Base-by-base conservation (phyloP, 306 rosid genomes). In the Cicer yamashitae region DNA sequence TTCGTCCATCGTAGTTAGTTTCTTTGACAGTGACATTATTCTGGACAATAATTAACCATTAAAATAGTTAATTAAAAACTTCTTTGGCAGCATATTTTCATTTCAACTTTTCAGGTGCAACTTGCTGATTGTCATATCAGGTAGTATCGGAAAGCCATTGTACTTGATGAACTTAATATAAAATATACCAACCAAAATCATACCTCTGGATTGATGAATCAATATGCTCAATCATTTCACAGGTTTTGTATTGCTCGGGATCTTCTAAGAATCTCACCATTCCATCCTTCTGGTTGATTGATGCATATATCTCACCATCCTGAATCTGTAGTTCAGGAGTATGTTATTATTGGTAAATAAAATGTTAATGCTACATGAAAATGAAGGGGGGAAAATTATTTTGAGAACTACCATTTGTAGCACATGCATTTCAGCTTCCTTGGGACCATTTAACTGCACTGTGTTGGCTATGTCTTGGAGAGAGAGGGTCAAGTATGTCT, bases 221-320 rank as follows among this genome's bases (percentile, higher is more conserved):
- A 53, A 93, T 84, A 40, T 70, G 82, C 75, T 90, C 92, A 72
- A 90, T 87, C 96, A 93, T 89, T 79, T 83, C 84, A 78, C 94
- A 90, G 10, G 90, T 69, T 81, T 89, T 93, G 80, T 90, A 88
- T 72, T 93, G 91, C 60, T 93, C 96, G 54, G 93, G 86, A 84
- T 93, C 96, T 91, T 93, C 98, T 13, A 91, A 88, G 84, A 93
- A 93, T 82, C 96, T 91, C 62, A 91, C 96, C 97, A 91, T 93
- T 80, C 93, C 98, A 78, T 93, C 97, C 86, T 86, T 93, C 60
- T 89, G 93, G 82, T 91, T 91, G 60, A 93, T 93, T 38, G 88
- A 74, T 47, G 97, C 97, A 80, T 80, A 85, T 77, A 93, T 93
- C 79, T 93, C 92, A 67, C 94, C 96, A 72, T 93, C 89, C 84